phyloP scores from a whole-genome alignment of 1,284 basidiomycete species.

The Ceratobasidium sp. region DNA sequence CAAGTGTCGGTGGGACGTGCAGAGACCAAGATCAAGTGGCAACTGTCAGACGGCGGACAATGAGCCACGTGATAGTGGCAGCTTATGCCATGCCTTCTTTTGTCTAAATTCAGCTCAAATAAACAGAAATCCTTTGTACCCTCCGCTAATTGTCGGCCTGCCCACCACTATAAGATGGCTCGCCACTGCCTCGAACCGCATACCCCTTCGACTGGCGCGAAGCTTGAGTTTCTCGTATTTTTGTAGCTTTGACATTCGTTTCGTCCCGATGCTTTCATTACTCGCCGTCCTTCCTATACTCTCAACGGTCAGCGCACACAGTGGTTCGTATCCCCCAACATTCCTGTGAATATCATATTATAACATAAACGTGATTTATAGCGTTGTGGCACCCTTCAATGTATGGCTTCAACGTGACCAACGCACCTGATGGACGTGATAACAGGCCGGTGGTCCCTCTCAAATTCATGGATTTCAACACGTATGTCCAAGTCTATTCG shows the following conservation, averaged over 20 bases:
- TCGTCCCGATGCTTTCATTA: background rate
- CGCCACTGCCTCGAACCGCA: too few relatives aligned
- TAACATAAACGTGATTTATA: conserved; percentile 36
- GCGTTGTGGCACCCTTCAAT: conserved; percentile 51
- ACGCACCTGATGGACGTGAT: conserved; percentile 59
- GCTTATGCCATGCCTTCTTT: background rate
- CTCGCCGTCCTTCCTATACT: background rate
- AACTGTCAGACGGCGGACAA: background rate
- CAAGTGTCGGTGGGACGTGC: background rate
- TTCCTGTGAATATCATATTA: background rate
- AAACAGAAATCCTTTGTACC: conserved; percentile 25
- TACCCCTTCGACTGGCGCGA: conserved; percentile 32
- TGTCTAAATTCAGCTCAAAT: conserved; percentile 2
- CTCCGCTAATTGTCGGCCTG: background rate
- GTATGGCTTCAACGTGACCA: conserved; percentile 65
- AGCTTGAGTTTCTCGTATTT: background rate
- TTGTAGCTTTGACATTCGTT: background rate
- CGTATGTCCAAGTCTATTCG: conserved; percentile 63
- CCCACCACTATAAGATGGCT: background rate
- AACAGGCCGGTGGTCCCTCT: conserved; percentile 65
- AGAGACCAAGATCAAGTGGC: background rate
- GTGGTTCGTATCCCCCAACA: background rate
- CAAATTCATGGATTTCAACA: conserved; percentile 58
- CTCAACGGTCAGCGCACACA: conserved; percentile 15
- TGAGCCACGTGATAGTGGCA: background rate